Percentiles rank a stretch among this genome's conserved stretches.
phyloP scores from a whole-genome alignment of 1,284 basidiomycete species.

The Inonotus obliquus region DNA sequence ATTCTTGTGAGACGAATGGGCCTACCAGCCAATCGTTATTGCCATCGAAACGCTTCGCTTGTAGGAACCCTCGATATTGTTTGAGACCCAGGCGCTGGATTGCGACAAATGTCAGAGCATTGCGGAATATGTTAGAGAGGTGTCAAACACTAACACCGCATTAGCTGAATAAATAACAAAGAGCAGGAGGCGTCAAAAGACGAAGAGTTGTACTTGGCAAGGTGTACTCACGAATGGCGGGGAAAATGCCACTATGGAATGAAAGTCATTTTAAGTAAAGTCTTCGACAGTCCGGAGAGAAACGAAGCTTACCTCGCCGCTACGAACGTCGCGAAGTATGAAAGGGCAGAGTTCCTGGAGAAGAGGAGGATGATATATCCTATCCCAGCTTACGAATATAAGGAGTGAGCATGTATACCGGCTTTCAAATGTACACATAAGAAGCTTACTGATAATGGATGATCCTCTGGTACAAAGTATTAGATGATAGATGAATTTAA shows the following conservation, averaged over 20 bases:
- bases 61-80: constrained; percentile 71
- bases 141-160: too few species aligned
- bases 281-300: background rate
- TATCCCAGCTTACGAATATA: too few species aligned
- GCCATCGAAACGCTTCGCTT: constrained; percentile 69
- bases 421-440: too few species aligned
- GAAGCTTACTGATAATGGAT: constrained; percentile 32
- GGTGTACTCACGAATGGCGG: constrained; percentile 55
- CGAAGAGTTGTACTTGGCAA: background rate
- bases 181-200: too few species aligned
- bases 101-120: too few species aligned
- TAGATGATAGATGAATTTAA: too few species aligned
- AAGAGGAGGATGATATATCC: background rate
- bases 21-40: constrained; percentile 52
- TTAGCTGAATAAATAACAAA: too few species aligned
- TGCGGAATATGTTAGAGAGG: too few species aligned
- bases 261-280: background rate
- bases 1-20: background rate
- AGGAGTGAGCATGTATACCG: too few species aligned
- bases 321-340: constrained; percentile 30
- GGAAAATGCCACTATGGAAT: constrained; percentile 56
- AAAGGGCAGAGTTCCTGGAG: background rate
- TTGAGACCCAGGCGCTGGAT: constrained; percentile 70
- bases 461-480: constrained; percentile 31
- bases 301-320: constrained; percentile 47